A percentile compares a stretch with the other conserved stretches of the same genome.
These are phyloP conservation scores for Aspergillus thermomutatus DNA, from an alignment of 2,329 filamentous ascomycete genomes.

Conservation along the genomic window DNA sequence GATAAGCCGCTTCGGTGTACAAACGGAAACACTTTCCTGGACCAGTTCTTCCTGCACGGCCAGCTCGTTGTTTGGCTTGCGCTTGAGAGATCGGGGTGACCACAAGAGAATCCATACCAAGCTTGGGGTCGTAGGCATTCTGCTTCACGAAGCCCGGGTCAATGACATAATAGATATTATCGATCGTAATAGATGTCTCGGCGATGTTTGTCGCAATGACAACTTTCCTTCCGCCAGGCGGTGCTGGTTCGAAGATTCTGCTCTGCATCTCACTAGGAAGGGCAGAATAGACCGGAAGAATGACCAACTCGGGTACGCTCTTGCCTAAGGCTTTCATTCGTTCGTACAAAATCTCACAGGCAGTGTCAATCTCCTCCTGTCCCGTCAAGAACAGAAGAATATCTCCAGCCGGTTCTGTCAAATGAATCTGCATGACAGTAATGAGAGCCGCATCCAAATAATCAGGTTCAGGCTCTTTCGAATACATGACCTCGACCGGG, in stretches of 20 bases:
- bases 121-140: constrained; percentile 92
- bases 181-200: constrained; percentile 96
- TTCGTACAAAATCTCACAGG: constrained; percentile 87
- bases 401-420: constrained; percentile 87
- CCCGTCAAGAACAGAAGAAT: constrained; percentile 97
- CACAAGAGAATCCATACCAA: constrained; percentile 95
- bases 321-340: constrained; percentile 94
- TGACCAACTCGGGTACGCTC: constrained; percentile 84
- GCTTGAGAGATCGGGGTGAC: constrained; percentile 96
- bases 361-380: constrained; percentile 95
- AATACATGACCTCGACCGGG: constrained; percentile 95
- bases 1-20: constrained; percentile 92
- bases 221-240: constrained; percentile 81
- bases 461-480: constrained; percentile 88
- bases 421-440: constrained; percentile 96
- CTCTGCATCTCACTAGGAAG: constrained; percentile 92
- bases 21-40: constrained; percentile 94
- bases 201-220: constrained; percentile 98
- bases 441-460: constrained; percentile 92
- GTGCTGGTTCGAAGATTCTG: constrained; percentile 89
- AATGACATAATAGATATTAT: constrained; percentile 95
- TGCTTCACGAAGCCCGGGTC: constrained; percentile 98
- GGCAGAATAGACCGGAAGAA: constrained; percentile 93
- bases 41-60: constrained; percentile 87
- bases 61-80: constrained; percentile 90